Evolutionary conservation across 768 basidiomycete species (phyloP).

Genomic region (Pleurotus tuber-regium): DNA sequence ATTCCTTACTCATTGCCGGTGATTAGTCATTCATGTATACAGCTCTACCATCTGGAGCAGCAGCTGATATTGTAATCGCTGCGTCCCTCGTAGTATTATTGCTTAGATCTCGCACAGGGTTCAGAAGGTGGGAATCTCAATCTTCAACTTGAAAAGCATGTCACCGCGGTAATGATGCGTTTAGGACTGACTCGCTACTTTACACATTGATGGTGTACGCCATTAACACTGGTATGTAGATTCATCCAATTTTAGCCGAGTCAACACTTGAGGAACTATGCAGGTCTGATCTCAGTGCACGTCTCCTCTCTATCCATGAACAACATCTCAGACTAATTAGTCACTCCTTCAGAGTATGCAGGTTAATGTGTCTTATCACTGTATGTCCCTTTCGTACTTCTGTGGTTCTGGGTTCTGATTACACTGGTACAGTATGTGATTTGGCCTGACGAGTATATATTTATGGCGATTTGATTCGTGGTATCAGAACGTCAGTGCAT

Average conservation of each 20-base stretch:
- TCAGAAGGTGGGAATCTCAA: background rate
- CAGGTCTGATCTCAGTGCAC: slow-evolving; percentile 15
- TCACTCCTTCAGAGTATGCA: background rate
- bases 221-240: slow-evolving; percentile 33
- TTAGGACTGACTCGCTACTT: background rate
- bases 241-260: background rate
- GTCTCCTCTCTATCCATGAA: slow-evolving; percentile 12
- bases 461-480: slow-evolving; percentile 42
- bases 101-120: slow-evolving; percentile 36
- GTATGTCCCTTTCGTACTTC: too few species aligned
- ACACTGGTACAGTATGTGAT: slow-evolving; percentile 33
- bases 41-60: slow-evolving; percentile 32
- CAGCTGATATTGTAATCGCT: slow-evolving; percentile 61
- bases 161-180: background rate
- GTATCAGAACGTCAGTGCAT: slow-evolving; percentile 40
- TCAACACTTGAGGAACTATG: background rate
- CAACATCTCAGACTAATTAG: too few species aligned
- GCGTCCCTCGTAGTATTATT: slow-evolving; percentile 52
- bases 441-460: slow-evolving; percentile 43
- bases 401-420: too few species aligned
- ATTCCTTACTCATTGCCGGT: too few species aligned
- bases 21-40: slow-evolving; percentile 30
- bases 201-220: slow-evolving; percentile 44
- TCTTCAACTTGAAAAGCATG: background rate
- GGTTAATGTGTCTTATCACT: slow-evolving; percentile 24